Base-by-base conservation (phyloP, 1,139 yeast genomes). In the Yamadazyma kanchanaburiensis region DNA sequence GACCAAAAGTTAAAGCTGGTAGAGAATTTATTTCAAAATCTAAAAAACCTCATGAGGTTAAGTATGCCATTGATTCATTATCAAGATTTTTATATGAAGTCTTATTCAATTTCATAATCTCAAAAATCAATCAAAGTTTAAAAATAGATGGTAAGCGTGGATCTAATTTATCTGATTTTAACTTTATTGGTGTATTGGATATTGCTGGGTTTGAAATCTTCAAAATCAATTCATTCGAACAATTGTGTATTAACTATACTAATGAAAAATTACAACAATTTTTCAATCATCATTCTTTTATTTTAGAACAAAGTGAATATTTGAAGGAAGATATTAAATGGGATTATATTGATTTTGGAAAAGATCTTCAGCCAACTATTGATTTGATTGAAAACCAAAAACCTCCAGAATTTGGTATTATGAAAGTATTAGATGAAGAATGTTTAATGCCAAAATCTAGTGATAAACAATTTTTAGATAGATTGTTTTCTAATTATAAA, bases 171-270 rank as follows among this genome's bases (percentile, higher is more conserved):
- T 28, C 44, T 12, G 45, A 35, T 24, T 54, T 53, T 12, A 77
- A 82, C 35, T 89, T 82, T 45, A 87, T 91, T 45, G 98, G 99
- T 2, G 94, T 94, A 3, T 65, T 91, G 37, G 99, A 91, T 65
- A 94, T 91, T 48, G 97, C 97, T 0, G 99, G 98, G 6, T 94
- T 91, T 59, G 99, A 94, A 60, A 91, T 91, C 36, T 94, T 94
- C 53, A 80, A 86, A 35, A 73, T 74, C 37, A 94, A 94, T 52
- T 86, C 96, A 1, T 91, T 94, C 54, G 99, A 94, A 55, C 99
- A 94, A 58, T 70, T 94, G 25, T 91, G 98, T 59, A 94, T 94
- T 52, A 94, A 94, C 51, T 91, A 86, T 54, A 91, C 98, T 28
- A 94, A 94, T 56, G 99, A 94, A 58, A 88, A 86, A 51, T 67